Evolutionary conservation across 257 asterid species (phyloP), one percentile per base, ranked within the genome.

Genomic region (Rhazya stricta): DNA sequence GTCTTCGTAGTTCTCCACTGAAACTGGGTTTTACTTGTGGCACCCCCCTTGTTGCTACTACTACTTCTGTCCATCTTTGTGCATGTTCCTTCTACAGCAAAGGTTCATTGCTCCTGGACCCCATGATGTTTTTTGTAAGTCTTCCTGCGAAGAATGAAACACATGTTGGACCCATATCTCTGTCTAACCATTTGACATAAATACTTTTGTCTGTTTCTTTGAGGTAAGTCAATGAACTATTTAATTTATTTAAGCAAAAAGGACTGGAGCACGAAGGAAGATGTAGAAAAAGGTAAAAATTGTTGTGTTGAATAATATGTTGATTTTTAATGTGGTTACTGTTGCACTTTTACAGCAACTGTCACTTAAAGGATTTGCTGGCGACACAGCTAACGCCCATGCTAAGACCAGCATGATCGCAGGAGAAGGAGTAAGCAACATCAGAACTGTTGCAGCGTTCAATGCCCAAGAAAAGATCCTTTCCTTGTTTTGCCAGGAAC

Each of bases 371-470:
- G 98, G 99, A 66, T 95, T 95, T 67, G 96, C 98, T 1, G 99
- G 99, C 62, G 99, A 95, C 88, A 95, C 98, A 0, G 99, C 99
- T 0, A 95, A 90, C 75, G 98, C 98, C 1, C 98, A 95, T 56
- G 99, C 99, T 0, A 95, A 92, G 76, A 92, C 97, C 1, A 92
- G 99, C 85, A 95, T 95, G 99, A 92, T 95, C n/a, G 98, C 99
- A 0, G 98, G 99, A 2, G 99, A 92, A 88, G 99, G 96, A 58
- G 99, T 95, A 23, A 95, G 99, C 96, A 95, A 95, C 84, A 95
- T 95, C 15, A 74, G 99, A 63, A 95, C 99, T 0, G 99, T 95
- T 0, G 98, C 98, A 0, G 99, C 99, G 0, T 95, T 95, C 79
- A 95, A 93, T 45, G 97, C 97, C 13, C 99, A 95, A 81, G 91